Base-by-base conservation (phyloP, 306 rosid genomes). In the Cercis canadensis region DNA sequence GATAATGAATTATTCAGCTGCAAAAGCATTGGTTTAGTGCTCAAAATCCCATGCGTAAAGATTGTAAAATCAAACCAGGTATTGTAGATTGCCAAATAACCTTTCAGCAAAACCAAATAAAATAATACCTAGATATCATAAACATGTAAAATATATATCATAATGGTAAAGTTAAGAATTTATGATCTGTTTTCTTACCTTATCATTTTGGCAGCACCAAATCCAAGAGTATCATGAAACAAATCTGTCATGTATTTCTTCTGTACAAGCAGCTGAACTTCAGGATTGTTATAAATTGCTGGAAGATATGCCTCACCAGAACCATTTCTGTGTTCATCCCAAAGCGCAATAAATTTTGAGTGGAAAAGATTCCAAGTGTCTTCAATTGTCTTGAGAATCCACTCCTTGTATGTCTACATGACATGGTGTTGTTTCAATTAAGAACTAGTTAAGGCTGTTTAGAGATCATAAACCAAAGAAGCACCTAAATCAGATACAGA, bases 171-270 rank as follows among this genome's bases (percentile, higher is more conserved):
- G 0, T 24, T 13, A 36, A 8, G 47, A 63, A 50, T 49, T 17
- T 41, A 40, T 47, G 7, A 19, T 43, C 41, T 4, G n/a, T 33
- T 9, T 12, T 39, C 74, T 54, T 56, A 82, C 90, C 87, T 86
- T 44, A 86, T 86, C 86, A 86, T 86, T 68, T 86, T 86, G 0
- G 86, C 90, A 59, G 87, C 81, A 47, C 87, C 86, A 64, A 86
- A 83, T 21, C 87, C 88, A 64, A 86, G 84, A 40, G 76, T 47
- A 69, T 83, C 90, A 34, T 83, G 86, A 39, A 86, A 64, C 59
- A 86, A 37, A 12, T 83, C 84, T 2, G 46, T 73, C 11, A 83
- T 45, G 57, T 21, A 80, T 69, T 61, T 75, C 72, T 64, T 66
- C 65, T 83, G 87, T 15, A 55, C 80, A 52, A 83, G 76, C 11